These are phyloP conservation scores for Vicia sativa DNA, from an alignment of 306 rosid genomes.

Conservation along the genomic window DNA sequence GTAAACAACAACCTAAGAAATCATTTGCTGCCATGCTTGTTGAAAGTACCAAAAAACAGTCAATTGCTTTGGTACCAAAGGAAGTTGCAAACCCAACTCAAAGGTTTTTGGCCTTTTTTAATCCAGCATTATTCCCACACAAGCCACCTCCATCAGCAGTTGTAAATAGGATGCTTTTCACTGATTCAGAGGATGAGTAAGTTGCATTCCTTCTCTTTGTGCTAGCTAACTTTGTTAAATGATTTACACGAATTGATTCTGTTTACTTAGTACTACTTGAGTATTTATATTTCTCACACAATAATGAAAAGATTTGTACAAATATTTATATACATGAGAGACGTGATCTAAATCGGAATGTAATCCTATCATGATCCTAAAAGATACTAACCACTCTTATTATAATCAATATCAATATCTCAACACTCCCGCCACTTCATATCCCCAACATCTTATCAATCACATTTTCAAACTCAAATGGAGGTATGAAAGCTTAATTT, in stretches of 20 bases:
- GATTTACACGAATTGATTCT: constrained; percentile 37
- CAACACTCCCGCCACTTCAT: neutral
- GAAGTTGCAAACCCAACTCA: constrained; percentile 75
- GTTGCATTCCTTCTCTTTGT: constrained; percentile 46
- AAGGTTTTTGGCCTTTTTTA: constrained; percentile 71
- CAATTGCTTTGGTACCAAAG: constrained; percentile 83
- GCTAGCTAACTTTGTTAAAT: constrained; percentile 27
- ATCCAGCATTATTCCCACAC: constrained; percentile 86
- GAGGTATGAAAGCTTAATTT: neutral
- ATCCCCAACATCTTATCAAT: neutral
- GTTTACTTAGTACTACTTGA: neutral
- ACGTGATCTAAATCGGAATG: neutral
- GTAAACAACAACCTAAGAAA: constrained; percentile 72
- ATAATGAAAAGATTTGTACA: constrained; percentile 6
- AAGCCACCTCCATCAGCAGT: constrained; percentile 81
- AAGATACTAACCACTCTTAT: neutral
- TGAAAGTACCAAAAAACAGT: constrained; percentile 88
- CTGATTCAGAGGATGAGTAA: constrained; percentile 96
- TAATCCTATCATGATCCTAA: neutral
- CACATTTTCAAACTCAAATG: constrained; percentile 14
- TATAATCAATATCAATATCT: neutral
- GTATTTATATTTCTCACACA: constrained; percentile 8
- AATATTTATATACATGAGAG: neutral
- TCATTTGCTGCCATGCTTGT: constrained; percentile 86
- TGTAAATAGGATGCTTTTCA: constrained; percentile 80